phyloP scores from a whole-genome alignment of 768 basidiomycete genomes.

The Coprinopsis cinerea region DNA sequence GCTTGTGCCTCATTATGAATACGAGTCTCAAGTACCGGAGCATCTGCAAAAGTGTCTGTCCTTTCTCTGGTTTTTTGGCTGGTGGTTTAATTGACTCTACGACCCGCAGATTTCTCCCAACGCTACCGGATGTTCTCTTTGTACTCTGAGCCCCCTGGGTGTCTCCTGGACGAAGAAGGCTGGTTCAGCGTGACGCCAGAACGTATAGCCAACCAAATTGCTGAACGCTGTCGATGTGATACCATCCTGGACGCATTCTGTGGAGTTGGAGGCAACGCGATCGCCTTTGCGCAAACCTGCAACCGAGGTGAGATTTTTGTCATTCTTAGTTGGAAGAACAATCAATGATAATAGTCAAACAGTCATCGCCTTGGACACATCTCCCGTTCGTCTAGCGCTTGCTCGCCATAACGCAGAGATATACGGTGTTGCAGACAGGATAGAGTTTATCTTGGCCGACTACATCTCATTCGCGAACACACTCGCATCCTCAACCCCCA shows the following conservation, averaged over 20 bases:
- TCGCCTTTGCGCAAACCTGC: conserved; percentile 95
- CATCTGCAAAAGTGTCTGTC: conserved; percentile 79
- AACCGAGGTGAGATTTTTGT: conserved; percentile 63
- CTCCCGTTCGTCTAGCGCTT: conserved; percentile 76
- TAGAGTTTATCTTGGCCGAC: conserved; percentile 89
- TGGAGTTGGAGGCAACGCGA: conserved; percentile 96
- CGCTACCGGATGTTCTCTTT: conserved; percentile 75
- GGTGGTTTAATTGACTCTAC: conserved; percentile 1
- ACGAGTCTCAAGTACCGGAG: conserved; percentile 63
- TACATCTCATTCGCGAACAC: conserved; percentile 66
- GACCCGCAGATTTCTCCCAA: conserved; percentile 73
- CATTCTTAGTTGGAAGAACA: background rate
- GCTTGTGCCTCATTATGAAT: conserved; percentile 66
- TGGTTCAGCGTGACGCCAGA: conserved; percentile 98
- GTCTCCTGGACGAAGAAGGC: conserved; percentile 90
- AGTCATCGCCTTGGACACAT: conserved; percentile 95
- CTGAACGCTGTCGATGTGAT: conserved; percentile 82
- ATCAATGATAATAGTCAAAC: conserved; percentile 1
- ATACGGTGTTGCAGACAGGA: conserved; percentile 91
- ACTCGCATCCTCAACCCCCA: too few relatives aligned
- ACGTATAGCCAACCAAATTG: conserved; percentile 86
- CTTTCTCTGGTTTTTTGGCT: background rate
- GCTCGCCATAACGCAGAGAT: conserved; percentile 92
- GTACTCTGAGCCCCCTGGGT: conserved; percentile 64
- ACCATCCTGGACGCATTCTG: conserved; percentile 92